Percentiles rank a stretch among this genome's conserved stretches.
phyloP scores from a whole-genome alignment of 768 basidiomycete species.

The Lactarius deliciosus region DNA sequence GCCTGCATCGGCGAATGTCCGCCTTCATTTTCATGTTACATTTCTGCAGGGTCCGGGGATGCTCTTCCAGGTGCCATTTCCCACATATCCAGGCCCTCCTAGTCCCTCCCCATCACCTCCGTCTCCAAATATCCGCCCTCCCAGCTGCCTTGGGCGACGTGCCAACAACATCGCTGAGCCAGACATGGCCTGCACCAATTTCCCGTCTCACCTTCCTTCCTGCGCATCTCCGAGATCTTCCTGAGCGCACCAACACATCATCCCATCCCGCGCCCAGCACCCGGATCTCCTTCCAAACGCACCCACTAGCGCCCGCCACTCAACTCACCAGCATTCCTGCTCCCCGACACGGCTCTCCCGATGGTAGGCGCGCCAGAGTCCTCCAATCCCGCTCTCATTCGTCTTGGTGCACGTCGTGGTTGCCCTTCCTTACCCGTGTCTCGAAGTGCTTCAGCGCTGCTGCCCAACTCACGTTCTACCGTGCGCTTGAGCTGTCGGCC shows the following conservation, averaged over 20 bases:
- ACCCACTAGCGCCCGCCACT: constrained; percentile 1
- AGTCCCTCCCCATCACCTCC: constrained; percentile 24
- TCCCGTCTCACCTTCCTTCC: background rate
- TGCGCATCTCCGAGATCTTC: background rate
- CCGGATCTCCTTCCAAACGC: background rate
- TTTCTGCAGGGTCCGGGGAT: too few relatives aligned
- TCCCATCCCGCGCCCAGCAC: background rate
- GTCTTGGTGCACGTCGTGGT: too few relatives aligned
- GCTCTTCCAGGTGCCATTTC: too few relatives aligned
- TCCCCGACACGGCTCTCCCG: constrained; percentile 1
- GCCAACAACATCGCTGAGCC: constrained; percentile 11
- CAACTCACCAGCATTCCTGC: constrained; percentile 20
- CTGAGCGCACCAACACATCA: background rate
- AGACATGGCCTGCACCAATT: background rate
- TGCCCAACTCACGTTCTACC: too few relatives aligned
- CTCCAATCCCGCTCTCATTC: background rate
- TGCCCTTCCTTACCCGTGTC: too few relatives aligned
- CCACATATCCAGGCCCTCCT: too few relatives aligned
- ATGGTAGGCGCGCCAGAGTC: constrained; percentile 15
- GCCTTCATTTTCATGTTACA: too few relatives aligned
- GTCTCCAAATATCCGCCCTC: constrained; percentile 30
- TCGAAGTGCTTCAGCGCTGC: too few relatives aligned
- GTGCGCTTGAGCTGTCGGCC: too few relatives aligned
- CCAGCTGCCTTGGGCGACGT: constrained; percentile 29
- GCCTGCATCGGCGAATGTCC: too few relatives aligned